Conservation (phyloP, 441 rosid genomes). For the Theobroma grandiflorum region DNA sequence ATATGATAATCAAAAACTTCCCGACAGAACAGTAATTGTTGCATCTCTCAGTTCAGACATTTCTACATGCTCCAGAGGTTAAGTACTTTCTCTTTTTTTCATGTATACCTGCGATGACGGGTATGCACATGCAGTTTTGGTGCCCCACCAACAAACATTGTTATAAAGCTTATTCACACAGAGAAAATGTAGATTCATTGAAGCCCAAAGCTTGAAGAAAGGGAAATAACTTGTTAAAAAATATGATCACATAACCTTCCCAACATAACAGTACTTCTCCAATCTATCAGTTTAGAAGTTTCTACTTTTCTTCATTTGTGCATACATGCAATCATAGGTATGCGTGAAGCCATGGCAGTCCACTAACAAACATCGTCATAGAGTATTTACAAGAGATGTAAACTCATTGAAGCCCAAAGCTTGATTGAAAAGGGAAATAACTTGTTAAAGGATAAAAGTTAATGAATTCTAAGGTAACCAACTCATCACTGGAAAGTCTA, state of each 20-base stretch:
- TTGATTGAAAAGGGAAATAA: conserved; percentile 3
- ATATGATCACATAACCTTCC: not conserved
- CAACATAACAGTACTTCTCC: not conserved
- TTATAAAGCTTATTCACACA: not conserved
- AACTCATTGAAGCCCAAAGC: not conserved
- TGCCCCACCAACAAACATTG: not conserved
- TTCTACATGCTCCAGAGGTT: not conserved
- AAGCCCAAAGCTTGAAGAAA: not conserved
- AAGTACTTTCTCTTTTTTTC: not conserved
- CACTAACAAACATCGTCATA: not conserved
- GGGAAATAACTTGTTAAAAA: not conserved
- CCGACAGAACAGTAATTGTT: not conserved
- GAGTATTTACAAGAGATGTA: not conserved
- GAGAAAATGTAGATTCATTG: not conserved
- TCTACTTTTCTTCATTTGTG: not conserved
- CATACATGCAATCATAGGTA: not conserved
- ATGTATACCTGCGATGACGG: not conserved
- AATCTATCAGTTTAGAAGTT: conserved; percentile 1
- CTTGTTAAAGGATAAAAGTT: not conserved
- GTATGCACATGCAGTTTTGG: not conserved
- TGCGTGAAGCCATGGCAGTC: not conserved
- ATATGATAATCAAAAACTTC: conserved; percentile 27
- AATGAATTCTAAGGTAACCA: not conserved
- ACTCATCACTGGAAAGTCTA: not conserved
- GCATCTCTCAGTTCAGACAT: not conserved